These are phyloP conservation scores for Phylloporus scabripes DNA, from an alignment of 768 basidiomycete genomes.

Conservation along the genomic window DNA sequence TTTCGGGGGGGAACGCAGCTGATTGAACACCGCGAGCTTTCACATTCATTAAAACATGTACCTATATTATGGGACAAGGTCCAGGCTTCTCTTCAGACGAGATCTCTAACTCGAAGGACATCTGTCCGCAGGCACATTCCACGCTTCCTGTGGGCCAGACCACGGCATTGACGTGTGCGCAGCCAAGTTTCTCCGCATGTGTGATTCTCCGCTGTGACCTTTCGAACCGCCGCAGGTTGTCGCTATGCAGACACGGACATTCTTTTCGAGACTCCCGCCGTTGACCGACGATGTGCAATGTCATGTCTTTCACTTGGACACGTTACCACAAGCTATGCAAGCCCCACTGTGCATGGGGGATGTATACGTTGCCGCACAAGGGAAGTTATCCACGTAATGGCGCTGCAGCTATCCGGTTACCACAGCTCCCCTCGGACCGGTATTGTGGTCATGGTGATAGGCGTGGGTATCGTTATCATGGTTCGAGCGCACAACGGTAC, in stretches of 20 bases:
- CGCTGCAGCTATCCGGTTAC: not conserved
- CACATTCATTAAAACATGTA: not conserved
- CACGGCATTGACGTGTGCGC: not conserved
- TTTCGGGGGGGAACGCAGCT: not conserved
- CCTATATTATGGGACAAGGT: not conserved
- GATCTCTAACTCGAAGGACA: not conserved
- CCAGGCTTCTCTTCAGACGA: not conserved
- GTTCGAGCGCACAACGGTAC: not conserved
- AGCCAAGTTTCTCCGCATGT: not conserved
- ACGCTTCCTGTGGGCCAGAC: not conserved
- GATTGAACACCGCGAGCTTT: conserved; percentile 8
- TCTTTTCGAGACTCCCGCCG: not conserved
- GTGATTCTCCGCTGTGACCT: not conserved
- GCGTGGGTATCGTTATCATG: not conserved
- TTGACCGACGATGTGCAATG: not conserved
- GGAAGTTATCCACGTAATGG: not conserved
- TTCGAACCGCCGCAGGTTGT: not conserved
- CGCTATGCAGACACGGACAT: not conserved
- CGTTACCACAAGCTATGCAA: not conserved
- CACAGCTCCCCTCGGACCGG: not conserved
- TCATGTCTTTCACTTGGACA: not conserved
- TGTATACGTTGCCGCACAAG: not conserved
- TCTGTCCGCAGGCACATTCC: not conserved
- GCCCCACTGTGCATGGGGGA: not conserved
- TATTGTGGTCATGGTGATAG: conserved; percentile 1